Evolutionary conservation across 2,329 filamentous ascomycete genomes (phyloP).

Genomic region (Lasiodiplodia hormozganensis): DNA sequence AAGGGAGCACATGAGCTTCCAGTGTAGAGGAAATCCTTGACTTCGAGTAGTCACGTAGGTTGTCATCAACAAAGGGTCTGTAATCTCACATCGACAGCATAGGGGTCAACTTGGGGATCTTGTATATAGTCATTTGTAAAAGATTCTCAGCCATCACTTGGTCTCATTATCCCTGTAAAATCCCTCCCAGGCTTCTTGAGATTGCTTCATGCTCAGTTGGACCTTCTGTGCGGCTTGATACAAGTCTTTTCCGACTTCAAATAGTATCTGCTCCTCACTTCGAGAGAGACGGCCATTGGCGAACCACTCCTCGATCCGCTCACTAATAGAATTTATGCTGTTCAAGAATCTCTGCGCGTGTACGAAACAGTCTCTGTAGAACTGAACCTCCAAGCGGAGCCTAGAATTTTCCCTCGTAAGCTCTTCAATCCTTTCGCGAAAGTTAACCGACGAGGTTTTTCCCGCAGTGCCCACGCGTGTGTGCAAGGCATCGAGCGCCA

Average conservation of each 20-base stretch:
- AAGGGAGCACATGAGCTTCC: neutral
- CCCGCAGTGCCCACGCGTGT: neutral
- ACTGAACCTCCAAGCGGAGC: conserved; percentile 32
- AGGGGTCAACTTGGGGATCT: neutral
- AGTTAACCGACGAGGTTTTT: conserved; percentile 31
- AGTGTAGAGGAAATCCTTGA: conserved; percentile 1
- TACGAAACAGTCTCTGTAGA: conserved; percentile 31
- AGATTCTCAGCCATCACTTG: neutral
- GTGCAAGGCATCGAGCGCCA: neutral
- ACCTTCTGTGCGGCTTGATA: neutral
- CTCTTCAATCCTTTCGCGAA: conserved; percentile 28
- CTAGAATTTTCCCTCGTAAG: neutral
- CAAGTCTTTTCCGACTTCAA: neutral
- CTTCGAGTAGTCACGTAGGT: neutral
- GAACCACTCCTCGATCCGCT: neutral
- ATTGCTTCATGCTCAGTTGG: neutral
- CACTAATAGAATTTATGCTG: neutral
- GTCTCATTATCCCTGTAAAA: neutral
- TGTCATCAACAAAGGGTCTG: neutral
- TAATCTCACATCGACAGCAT: neutral
- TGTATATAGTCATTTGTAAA: neutral
- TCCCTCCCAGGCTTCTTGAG: neutral
- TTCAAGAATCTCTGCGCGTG: conserved; percentile 27
- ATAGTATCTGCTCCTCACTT: neutral
- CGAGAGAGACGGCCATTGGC: neutral